Conservation (phyloP, 177 flowering plant genomes). For the Vitis hybrid region DNA sequence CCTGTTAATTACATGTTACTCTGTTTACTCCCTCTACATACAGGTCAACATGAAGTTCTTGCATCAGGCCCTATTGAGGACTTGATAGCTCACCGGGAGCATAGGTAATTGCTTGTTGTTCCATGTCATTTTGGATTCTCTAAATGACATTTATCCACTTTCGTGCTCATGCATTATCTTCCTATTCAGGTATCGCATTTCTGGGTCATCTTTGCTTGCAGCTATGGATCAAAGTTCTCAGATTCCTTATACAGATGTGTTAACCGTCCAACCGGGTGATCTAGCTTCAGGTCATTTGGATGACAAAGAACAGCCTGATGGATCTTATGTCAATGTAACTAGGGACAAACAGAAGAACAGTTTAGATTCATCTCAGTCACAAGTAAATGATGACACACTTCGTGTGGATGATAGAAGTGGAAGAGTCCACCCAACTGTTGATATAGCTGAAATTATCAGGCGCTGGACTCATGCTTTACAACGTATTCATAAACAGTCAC, state of each 20-base stretch:
- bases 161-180: slow-evolving; percentile 8
- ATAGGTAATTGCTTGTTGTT: slow-evolving; percentile 56
- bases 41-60: slow-evolving; percentile 98
- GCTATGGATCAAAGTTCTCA: slow-evolving; percentile 99
- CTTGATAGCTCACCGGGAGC: slow-evolving; percentile 97
- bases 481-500: slow-evolving; percentile 96
- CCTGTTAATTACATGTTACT: neutral
- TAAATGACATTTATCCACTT: slow-evolving; percentile 3
- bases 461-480: slow-evolving; percentile 99
- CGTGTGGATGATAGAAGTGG: slow-evolving; percentile 82
- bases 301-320: slow-evolving; percentile 60
- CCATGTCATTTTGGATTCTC: neutral
- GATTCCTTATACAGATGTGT: slow-evolving; percentile 51
- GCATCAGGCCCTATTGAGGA: slow-evolving; percentile 99
- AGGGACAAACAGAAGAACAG: slow-evolving; percentile 37
- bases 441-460: slow-evolving; percentile 92
- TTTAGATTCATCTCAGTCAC: slow-evolving; percentile 41
- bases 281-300: slow-evolving; percentile 32
- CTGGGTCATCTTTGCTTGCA: slow-evolving; percentile 95
- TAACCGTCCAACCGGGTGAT: slow-evolving; percentile 47
- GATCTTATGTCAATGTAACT: slow-evolving; percentile 30
- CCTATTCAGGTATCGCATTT: slow-evolving; percentile 85
- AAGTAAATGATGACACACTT: slow-evolving; percentile 50
- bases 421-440: slow-evolving; percentile 86
- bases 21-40: slow-evolving; percentile 5